Conservation (phyloP, 768 basidiomycete genomes). For the Macrolepiota fuliginosa region DNA sequence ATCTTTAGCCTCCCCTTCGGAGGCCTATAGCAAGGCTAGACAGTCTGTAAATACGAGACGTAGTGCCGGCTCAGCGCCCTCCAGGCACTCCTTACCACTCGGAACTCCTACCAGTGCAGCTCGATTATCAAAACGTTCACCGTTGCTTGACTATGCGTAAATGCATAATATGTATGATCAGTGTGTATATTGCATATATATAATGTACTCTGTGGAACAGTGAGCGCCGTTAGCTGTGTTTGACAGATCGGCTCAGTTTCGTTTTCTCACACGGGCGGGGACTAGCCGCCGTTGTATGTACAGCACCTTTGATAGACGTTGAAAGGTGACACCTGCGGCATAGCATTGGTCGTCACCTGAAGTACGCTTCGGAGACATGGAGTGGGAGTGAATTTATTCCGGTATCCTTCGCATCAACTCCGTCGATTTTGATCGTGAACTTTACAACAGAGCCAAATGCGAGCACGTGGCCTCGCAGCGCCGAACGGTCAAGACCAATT, state of each 20-base stretch:
- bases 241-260: no score
- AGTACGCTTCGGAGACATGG: no score
- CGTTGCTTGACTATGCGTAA: not conserved
- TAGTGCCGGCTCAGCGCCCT: not conserved
- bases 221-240: not conserved
- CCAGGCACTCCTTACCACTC: slow-evolving; percentile 1
- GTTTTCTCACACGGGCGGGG: not conserved
- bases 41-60: not conserved
- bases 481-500: slow-evolving; percentile 3
- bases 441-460: slow-evolving; percentile 4
- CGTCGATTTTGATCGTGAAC: not conserved
- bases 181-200: not conserved
- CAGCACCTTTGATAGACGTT: not conserved
- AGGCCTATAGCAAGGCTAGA: not conserved
- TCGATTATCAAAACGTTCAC: slow-evolving; percentile 5
- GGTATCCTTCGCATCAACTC: no score
- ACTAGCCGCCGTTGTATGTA: not conserved
- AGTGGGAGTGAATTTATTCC: no score
- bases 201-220: not conserved
- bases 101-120: not conserved
- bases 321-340: not conserved
- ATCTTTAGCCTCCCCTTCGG: not conserved
- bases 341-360: not conserved
- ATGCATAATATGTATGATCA: not conserved
- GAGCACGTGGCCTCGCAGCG: slow-evolving; percentile 9